These are phyloP conservation scores for Fraxinus platypoda DNA, from an alignment of 305 asterid species.

Conservation along the genomic window DNA sequence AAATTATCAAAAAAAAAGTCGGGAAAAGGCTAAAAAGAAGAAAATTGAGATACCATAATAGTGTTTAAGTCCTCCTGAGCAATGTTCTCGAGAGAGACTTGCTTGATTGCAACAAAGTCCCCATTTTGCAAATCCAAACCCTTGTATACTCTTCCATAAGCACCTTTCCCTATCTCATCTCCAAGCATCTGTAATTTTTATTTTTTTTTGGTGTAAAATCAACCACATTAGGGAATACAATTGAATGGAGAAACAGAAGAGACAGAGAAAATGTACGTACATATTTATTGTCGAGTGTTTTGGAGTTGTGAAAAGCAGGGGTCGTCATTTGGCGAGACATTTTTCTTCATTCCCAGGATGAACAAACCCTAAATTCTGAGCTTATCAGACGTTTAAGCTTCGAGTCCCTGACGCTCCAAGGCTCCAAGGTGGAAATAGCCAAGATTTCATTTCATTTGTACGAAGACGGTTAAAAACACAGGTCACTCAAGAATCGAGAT, in stretches of 20 bases:
- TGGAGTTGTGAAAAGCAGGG: conserved; percentile 83
- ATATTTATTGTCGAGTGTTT: conserved; percentile 93
- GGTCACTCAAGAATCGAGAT: not conserved
- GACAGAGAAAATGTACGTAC: conserved; percentile 34
- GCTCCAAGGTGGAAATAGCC: not conserved
- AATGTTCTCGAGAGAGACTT: conserved; percentile 92
- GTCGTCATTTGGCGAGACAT: conserved; percentile 82
- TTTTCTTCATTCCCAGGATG: conserved; percentile 25
- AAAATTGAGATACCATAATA: conserved; percentile 58
- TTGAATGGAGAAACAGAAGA: not conserved
- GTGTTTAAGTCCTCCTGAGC: conserved; percentile 46
- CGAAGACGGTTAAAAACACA: not conserved
- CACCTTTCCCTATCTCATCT: conserved; percentile 99
- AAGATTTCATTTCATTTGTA: not conserved
- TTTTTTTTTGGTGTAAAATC: not conserved
- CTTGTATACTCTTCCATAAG: conserved; percentile 97
- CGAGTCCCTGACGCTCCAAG: not conserved
- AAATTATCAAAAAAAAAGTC: not conserved
- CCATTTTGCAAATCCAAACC: conserved; percentile 98
- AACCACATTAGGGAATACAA: not conserved
- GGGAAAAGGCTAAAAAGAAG: conserved; percentile 2
- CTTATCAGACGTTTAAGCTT: not conserved
- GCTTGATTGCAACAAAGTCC: conserved; percentile 96
- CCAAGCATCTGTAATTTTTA: conserved; percentile 76
- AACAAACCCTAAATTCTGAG: conserved; percentile 16